Conservation (phyloP, 352 stramenopile genomes). For the Phytophthora hybrid region DNA sequence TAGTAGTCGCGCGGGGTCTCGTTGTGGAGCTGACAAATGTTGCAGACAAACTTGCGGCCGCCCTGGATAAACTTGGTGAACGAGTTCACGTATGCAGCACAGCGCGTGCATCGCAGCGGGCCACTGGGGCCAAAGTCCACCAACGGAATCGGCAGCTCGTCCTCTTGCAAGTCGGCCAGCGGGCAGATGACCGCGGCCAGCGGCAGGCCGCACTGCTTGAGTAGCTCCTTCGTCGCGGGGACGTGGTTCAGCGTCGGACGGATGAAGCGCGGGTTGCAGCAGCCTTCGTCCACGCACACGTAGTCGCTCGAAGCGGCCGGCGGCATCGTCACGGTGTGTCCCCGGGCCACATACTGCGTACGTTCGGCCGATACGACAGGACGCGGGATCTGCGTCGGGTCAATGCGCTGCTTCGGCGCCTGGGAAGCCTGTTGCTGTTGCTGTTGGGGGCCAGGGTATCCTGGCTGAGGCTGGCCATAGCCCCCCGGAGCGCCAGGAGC, state of each 20-base stretch:
- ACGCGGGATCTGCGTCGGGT: conserved; percentile 89
- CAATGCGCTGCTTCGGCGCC: conserved; percentile 81
- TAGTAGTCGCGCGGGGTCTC: conserved; percentile 89
- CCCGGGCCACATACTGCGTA: conserved; percentile 80
- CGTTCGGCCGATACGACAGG: conserved; percentile 72
- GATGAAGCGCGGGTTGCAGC: conserved; percentile 91
- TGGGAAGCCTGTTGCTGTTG: conserved; percentile 51
- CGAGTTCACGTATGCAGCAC: conserved; percentile 88
- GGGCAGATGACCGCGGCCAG: conserved; percentile 86
- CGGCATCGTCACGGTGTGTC: conserved; percentile 86
- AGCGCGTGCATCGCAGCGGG: conserved; percentile 86
- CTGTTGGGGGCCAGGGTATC: conserved; percentile 29
- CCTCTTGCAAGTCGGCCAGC: conserved; percentile 81
- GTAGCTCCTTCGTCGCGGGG: conserved; percentile 73
- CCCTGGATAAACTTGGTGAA: conserved; percentile 90
- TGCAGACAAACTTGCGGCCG: conserved; percentile 89
- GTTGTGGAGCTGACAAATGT: conserved; percentile 89
- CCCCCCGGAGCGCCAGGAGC: conserved; percentile 25
- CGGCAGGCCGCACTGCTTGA: conserved; percentile 81
- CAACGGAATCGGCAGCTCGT: conserved; percentile 83
- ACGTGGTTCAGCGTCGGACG: conserved; percentile 89
- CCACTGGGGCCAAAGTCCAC: conserved; percentile 88
- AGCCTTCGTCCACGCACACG: conserved; percentile 86
- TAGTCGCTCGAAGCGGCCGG: conserved; percentile 82
- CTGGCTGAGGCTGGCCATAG: conserved; percentile 42